phyloP scores from a whole-genome alignment of 805 yeast species.

The Yamadazyma scolyti region DNA sequence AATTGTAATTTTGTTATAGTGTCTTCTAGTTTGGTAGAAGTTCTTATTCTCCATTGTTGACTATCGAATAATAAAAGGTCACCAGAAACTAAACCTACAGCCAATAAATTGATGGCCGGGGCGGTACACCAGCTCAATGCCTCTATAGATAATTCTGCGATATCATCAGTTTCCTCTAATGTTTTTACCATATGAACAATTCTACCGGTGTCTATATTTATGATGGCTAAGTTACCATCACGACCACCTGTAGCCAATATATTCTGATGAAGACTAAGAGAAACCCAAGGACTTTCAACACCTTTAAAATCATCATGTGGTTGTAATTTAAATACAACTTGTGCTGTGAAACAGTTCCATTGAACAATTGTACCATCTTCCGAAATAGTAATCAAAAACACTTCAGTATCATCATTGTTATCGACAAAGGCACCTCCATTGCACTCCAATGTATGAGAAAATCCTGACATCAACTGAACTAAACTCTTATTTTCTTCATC shows the following conservation, averaged over 20 bases:
- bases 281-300: conserved; percentile 83
- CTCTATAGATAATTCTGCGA: conserved; percentile 43
- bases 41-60: conserved; percentile 82
- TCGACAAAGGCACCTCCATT: conserved; percentile 75
- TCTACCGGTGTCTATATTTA: conserved; percentile 72
- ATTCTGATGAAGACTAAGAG: conserved; percentile 51
- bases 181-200: conserved; percentile 65
- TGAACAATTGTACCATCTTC: conserved; percentile 84
- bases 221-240: conserved; percentile 80
- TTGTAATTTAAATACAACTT: conserved; percentile 62
- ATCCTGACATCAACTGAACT: conserved; percentile 73
- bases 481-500: conserved; percentile 44
- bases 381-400: conserved; percentile 69
- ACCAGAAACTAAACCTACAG: conserved; percentile 88
- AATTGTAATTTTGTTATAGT: conserved; percentile 80
- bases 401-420: conserved; percentile 45
- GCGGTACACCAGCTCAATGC: conserved; percentile 73
- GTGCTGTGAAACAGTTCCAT: conserved; percentile 86
- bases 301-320: conserved; percentile 66
- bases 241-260: conserved; percentile 74
- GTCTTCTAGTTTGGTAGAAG: conserved; percentile 60
- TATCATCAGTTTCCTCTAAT: conserved; percentile 48
- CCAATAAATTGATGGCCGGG: conserved; percentile 57
- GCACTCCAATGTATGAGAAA: conserved; percentile 76
- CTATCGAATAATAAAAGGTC: conserved; percentile 79